A percentile compares a stretch with the other conserved stretches of the same genome.
Evolutionary conservation across 805 yeast genomes (phyloP).

Genomic region (Metschnikowia arizonensis): DNA sequence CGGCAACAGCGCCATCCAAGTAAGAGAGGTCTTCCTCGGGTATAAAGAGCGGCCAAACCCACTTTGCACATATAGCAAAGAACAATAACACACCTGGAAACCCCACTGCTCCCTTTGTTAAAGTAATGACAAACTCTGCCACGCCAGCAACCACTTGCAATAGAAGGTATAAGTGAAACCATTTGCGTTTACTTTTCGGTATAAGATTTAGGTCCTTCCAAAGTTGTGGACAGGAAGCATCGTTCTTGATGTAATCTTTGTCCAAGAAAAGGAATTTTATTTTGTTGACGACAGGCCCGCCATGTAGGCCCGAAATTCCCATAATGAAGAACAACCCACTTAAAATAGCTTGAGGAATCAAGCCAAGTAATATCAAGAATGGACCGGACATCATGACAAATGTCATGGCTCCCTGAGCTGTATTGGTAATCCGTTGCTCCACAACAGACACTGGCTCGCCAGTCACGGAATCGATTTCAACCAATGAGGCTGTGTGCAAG

Average conservation of each 20-base stretch:
- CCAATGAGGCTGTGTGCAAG: constrained; percentile 74
- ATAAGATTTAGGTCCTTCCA: constrained; percentile 29
- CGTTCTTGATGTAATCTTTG: constrained; percentile 31
- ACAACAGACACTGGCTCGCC: constrained; percentile 56
- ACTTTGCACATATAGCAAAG: constrained; percentile 58
- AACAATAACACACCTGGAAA: constrained; percentile 82
- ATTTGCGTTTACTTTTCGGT: constrained; percentile 31
- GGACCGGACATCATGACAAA: constrained; percentile 90
- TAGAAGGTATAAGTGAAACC: constrained; percentile 52
- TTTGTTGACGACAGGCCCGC: constrained; percentile 59
- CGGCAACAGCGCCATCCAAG: constrained; percentile 66
- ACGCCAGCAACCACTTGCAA: constrained; percentile 66
- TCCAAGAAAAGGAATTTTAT: constrained; percentile 64
- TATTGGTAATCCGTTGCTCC: constrained; percentile 85
- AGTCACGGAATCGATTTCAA: constrained; percentile 45
- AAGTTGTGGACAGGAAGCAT: constrained; percentile 35
- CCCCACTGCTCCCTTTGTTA: constrained; percentile 88
- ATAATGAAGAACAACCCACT: constrained; percentile 91
- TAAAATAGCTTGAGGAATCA: constrained; percentile 88
- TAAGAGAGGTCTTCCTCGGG: constrained; percentile 54
- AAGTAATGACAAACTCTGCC: constrained; percentile 80
- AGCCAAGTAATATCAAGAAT: constrained; percentile 68
- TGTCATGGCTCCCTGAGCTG: constrained; percentile 78
- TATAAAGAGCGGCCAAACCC: constrained; percentile 60
- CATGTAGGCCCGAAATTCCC: constrained; percentile 79